phyloP scores from a whole-genome alignment of 177 flowering plant species.

The Telopea speciosissima region DNA sequence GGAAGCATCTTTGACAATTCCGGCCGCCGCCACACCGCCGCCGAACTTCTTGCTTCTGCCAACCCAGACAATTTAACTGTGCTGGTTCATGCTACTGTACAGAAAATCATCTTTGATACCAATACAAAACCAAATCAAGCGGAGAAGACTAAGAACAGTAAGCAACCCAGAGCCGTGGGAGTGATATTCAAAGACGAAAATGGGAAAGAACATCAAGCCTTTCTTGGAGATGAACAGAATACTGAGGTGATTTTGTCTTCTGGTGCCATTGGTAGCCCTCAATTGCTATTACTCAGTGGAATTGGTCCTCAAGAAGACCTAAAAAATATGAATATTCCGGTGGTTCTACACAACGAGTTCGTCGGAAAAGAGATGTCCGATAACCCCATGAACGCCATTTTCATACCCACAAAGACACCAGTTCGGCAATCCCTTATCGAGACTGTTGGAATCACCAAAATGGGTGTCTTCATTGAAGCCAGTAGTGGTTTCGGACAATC shows the following conservation, averaged over 20 bases:
- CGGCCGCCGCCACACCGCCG: slow-evolving; percentile 83
- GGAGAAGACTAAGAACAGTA: too few species aligned
- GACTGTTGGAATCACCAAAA: slow-evolving; percentile 83
- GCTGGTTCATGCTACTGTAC: slow-evolving; percentile 72
- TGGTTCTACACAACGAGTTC: slow-evolving; percentile 46
- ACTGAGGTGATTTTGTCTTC: slow-evolving; percentile 71
- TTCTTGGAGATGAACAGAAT: slow-evolving; percentile 20
- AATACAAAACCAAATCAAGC: too few species aligned
- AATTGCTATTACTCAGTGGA: slow-evolving; percentile 81
- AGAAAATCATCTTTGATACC: slow-evolving; percentile 58
- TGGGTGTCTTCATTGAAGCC: slow-evolving; percentile 82
- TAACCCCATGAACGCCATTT: slow-evolving; percentile 89
- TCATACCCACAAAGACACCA: slow-evolving; percentile 53
- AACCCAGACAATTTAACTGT: slow-evolving; percentile 57
- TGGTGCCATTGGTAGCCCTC: slow-evolving; percentile 93
- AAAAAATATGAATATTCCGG: slow-evolving; percentile 48
- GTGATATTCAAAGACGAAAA: slow-evolving; percentile 82
- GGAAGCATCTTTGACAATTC: slow-evolving; percentile 73
- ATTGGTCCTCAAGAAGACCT: slow-evolving; percentile 70
- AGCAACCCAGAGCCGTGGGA: slow-evolving; percentile 64
- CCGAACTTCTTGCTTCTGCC: slow-evolving; percentile 65
- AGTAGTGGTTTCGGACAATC: slow-evolving; percentile 91
- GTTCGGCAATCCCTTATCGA: slow-evolving; percentile 71
- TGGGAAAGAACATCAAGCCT: slow-evolving; percentile 55
- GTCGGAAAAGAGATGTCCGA: slow-evolving; percentile 90